Evolutionary conservation across 805 yeast species (phyloP).

Genomic region (Limtongia smithiae): DNA sequence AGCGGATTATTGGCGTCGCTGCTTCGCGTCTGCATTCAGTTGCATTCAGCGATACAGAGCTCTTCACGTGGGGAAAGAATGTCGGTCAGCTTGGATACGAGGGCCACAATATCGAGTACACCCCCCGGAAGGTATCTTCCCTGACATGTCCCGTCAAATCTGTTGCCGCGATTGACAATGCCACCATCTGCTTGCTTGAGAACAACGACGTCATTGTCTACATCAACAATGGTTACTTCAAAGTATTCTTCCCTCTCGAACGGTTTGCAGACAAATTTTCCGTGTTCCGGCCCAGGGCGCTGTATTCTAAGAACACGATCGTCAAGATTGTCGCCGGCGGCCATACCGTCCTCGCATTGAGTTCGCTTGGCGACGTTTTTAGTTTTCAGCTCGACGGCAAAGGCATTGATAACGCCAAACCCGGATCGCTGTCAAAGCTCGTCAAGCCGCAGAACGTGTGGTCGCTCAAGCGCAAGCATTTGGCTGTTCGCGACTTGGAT

Average conservation of each 20-base stretch:
- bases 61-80: slow-evolving; percentile 74
- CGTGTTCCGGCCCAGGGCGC: slow-evolving; percentile 29
- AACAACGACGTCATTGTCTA: slow-evolving; percentile 62
- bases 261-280: slow-evolving; percentile 34
- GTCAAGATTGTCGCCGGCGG: slow-evolving; percentile 23
- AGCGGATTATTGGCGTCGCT: slow-evolving; percentile 45
- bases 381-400: slow-evolving; percentile 20
- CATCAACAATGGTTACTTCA: slow-evolving; percentile 54
- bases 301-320: slow-evolving; percentile 16
- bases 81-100: slow-evolving; percentile 73
- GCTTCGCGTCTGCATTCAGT: slow-evolving; percentile 70
- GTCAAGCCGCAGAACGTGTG: slow-evolving; percentile 31
- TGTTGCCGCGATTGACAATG: slow-evolving; percentile 62
- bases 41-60: slow-evolving; percentile 48
- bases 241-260: slow-evolving; percentile 38
- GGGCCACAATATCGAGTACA: slow-evolving; percentile 32
- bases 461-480: slow-evolving; percentile 43
- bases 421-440: slow-evolving; percentile 13
- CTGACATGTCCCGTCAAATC: slow-evolving; percentile 48
- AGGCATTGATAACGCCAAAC: slow-evolving; percentile 6
- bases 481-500: slow-evolving; percentile 64
- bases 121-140: slow-evolving; percentile 41
- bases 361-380: slow-evolving; percentile 29
- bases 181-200: slow-evolving; percentile 61
- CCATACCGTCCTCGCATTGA: slow-evolving; percentile 29